Percentiles rank a stretch among this genome's conserved stretches.
These are phyloP conservation scores for Phialophora expanda DNA, from an alignment of 2,329 filamentous ascomycete genomes.

Conservation along the genomic window DNA sequence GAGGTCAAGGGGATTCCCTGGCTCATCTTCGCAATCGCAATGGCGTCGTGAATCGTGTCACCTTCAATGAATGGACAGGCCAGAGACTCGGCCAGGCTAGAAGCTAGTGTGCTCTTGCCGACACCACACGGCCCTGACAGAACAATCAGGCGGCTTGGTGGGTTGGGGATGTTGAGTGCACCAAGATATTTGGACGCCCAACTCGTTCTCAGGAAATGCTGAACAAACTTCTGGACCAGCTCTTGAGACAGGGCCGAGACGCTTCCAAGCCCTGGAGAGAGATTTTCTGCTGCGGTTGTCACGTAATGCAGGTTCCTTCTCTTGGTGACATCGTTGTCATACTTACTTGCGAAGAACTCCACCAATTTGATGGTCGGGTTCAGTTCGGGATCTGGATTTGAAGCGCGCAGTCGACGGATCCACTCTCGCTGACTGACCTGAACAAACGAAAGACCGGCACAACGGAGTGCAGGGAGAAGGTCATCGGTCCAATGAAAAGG, in stretches of 20 bases:
- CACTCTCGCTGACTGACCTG: conserved; percentile 41
- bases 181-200: conserved; percentile 7
- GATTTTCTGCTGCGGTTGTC: conserved; percentile 44
- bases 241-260: conserved; percentile 38
- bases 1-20: not conserved
- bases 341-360: conserved; percentile 61
- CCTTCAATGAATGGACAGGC: not conserved
- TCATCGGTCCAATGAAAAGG: conserved; percentile 52
- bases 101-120: not conserved
- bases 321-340: conserved; percentile 52
- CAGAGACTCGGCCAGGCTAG: not conserved
- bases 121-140: not conserved
- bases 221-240: conserved; percentile 35
- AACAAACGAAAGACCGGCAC: conserved; percentile 48
- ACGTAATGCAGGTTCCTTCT: conserved; percentile 49
- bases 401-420: conserved; percentile 48
- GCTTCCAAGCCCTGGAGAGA: conserved; percentile 46
- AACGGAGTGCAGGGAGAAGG: conserved; percentile 59
- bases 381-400: conserved; percentile 54
- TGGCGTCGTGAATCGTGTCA: not conserved
- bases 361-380: conserved; percentile 62
- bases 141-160: not conserved
- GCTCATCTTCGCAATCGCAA: not conserved
- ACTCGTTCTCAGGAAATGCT: conserved; percentile 37
- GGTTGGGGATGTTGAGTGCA: not conserved